Percentiles rank a stretch among this genome's conserved stretches.
These are phyloP conservation scores for Talaromyces islandicus DNA, from an alignment of 2,329 filamentous ascomycete genomes.

Conservation along the genomic window DNA sequence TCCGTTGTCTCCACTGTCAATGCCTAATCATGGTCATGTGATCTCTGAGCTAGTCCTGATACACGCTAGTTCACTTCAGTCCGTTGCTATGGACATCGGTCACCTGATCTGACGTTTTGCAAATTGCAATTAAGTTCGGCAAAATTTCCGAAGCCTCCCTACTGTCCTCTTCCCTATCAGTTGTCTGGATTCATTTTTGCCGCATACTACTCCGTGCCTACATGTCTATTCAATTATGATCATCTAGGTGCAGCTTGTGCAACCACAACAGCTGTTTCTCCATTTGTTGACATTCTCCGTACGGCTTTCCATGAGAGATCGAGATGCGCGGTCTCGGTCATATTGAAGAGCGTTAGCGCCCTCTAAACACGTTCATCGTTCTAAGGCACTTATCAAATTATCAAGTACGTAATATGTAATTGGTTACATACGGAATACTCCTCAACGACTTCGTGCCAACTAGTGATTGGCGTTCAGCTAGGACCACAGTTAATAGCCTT, in stretches of 20 bases:
- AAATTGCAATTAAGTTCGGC: background rate
- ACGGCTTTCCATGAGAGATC: too few species aligned
- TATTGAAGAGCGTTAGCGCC: background rate
- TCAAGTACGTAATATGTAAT: too few species aligned
- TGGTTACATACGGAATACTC: too few species aligned
- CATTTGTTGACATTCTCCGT: background rate
- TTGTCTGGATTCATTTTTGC: background rate
- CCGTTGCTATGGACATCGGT: background rate
- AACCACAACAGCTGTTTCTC: too few species aligned
- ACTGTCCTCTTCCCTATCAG: too few species aligned
- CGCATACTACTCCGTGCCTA: background rate
- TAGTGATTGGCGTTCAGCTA: too few species aligned
- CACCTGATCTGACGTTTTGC: background rate
- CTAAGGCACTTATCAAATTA: too few species aligned
- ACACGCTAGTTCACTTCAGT: background rate
- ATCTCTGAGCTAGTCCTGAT: background rate
- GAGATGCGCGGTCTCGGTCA: background rate
- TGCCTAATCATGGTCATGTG: background rate
- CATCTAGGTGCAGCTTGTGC: background rate
- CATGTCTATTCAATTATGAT: background rate
- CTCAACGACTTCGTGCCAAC: too few species aligned
- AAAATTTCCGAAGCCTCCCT: background rate
- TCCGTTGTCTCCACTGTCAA: background rate
- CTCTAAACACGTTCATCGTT: background rate
- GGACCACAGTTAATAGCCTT: too few species aligned